Percentiles rank a stretch among this genome's conserved stretches.
Evolutionary conservation across 805 yeast genomes (phyloP).

Genomic region (Kazachstania martiniae): DNA sequence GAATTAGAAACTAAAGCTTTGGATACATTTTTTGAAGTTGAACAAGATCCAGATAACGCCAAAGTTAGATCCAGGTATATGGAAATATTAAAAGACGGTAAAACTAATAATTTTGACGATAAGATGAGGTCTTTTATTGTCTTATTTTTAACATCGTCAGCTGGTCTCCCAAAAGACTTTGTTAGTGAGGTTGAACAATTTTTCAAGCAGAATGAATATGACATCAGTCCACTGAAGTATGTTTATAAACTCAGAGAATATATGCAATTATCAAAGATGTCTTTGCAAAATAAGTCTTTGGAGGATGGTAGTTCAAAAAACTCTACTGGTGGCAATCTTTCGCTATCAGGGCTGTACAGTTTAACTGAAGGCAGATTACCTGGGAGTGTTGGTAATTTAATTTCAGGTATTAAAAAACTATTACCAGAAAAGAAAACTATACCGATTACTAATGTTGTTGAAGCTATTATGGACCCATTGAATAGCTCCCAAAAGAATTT

Average conservation of each 20-base stretch:
- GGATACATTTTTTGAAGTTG: conserved; percentile 89
- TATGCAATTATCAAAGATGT: conserved; percentile 40
- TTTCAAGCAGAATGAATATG: conserved; percentile 46
- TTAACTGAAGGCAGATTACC: conserved; percentile 72
- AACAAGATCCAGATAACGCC: conserved; percentile 54
- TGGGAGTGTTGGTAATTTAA: conserved; percentile 82
- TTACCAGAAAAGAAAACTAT: conserved; percentile 81
- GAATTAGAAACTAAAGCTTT: conserved; percentile 78
- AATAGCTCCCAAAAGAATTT: conserved; percentile 52
- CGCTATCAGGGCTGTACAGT: conserved; percentile 69
- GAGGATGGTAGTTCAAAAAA: conserved; percentile 26
- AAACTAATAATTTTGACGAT: conserved; percentile 60
- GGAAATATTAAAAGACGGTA: conserved; percentile 41
- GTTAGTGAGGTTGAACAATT: conserved; percentile 51
- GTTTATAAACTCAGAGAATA: conserved; percentile 74
- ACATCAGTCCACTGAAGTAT: conserved; percentile 56
- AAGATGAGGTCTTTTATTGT: conserved; percentile 84
- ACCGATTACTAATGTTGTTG: conserved; percentile 85
- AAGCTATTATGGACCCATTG: conserved; percentile 79
- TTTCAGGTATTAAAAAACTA: conserved; percentile 76
- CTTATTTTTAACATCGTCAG: conserved; percentile 46
- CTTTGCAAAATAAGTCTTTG: conserved; percentile 27
- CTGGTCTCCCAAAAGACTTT: conserved; percentile 34
- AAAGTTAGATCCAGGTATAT: conserved; percentile 46
- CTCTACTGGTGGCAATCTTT: conserved; percentile 13